Evolutionary conservation across 139 green algal species (phyloP), one percentile per base, ranked within the genome.

Genomic region (Nannochloris sp.): DNA sequence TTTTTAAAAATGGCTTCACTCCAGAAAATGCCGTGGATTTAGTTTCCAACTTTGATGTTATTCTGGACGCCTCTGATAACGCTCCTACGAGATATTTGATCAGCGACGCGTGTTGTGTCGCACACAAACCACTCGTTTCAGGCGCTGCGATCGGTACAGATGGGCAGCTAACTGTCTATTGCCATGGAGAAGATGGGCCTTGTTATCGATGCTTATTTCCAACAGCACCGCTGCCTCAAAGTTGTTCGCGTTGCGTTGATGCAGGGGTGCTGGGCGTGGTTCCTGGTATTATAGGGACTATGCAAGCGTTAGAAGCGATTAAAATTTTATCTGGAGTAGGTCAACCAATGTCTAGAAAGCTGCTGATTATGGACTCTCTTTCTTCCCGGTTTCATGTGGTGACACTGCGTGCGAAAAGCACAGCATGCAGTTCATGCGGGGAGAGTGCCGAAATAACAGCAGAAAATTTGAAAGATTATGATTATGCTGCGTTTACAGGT

Each of bases 41-140:
- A 34, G 72, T 91, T 23, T 27, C 30, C 14, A 29, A n/a, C 8
- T 96, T 95, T 64, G 85, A 96, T 60, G 83, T 97, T 4, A 79
- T 99, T 4, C 37, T 98, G 2, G 95, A 99, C 63, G 82, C 75
- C 54, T 91, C 72, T 6, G 95, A 99, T 87, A 99, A 99, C 68
- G 78, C 87, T 0, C 67, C 82, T 35, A 95, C 88, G 1, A 76
- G 95, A 7, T 99, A 99, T 77, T 83, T 98, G 4, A 62, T 96
- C 61, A 95, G 81, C 37, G 89, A 95, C 66, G 89, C 83, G 3
- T 95, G 87, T 60, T 81, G 86, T n/a, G 70, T 86, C 0, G 55
- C 71, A 1, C 58, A 67, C 9, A 82, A 69, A 58, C 87, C 91
- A 10, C 73, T 97, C 44, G 90, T 97, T 33, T 96, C 86, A 3